Base-by-base conservation (phyloP, 2,329 filamentous ascomycete genomes). In the Eurotiales sp. region DNA sequence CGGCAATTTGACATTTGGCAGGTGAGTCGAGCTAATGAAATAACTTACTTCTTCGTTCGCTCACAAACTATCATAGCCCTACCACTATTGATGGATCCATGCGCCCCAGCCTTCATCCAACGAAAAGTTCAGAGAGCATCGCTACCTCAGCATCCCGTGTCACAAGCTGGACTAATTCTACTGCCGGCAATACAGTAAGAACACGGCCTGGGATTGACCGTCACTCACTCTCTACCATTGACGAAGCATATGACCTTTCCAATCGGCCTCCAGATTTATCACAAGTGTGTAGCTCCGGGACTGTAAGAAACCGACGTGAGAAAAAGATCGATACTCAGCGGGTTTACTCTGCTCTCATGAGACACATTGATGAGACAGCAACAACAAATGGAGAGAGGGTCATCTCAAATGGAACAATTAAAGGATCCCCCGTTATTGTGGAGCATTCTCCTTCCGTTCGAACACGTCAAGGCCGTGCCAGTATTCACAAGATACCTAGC, bases 91-190 rank as follows among this genome's bases (percentile, higher is more conserved):
- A 53, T 30, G 54, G 53, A 46, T 51, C 52, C 15, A 46, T 59
- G 30, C 59, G 58, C 22, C 59, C 53, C 22, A 59, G 59, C 4
- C 50, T 68, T 22, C 55, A 56, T 14, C 57, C 50, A 21, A 61
- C 58, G 39, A 64, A 56, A 46, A 70, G 64, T 51, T 61, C 58
- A 17, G 65, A 66, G 32, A 72, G 67, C 42, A 50, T 67, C 25
- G 62, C 59, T 37, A 70, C 66, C 3, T 66, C 63, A 8, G 61
- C 60, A 27, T 76, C 74, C 27, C 71, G 74, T 23, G 72, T 74
- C n/a, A 75, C 72, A 12, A 77, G 74, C 56, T 76, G 74, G 74
- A 70, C 74, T 30, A 66, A 76, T 54, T 76, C 74, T 3, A 75
- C 70, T 2, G 64, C 64, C n/a, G 63, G 65, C 40, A 71, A 71